These are phyloP conservation scores for Coelastrella sp. DNA, from an alignment of 139 green algal genomes.

Conservation along the genomic window DNA sequence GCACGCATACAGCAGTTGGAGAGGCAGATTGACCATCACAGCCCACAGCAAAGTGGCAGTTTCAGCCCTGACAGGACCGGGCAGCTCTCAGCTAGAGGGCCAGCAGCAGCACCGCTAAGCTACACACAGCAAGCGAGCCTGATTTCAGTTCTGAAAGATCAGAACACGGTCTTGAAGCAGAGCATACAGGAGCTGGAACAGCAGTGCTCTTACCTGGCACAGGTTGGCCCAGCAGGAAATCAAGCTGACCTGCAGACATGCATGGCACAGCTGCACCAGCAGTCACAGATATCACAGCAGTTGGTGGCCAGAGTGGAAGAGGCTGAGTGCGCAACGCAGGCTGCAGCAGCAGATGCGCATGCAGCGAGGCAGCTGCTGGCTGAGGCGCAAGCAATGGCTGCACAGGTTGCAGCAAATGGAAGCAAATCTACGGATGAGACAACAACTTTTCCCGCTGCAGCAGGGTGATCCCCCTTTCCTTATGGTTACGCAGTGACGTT, in stretches of 20 bases:
- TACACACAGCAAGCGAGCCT: constrained; percentile 6
- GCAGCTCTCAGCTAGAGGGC: neutral
- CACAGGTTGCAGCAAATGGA: neutral
- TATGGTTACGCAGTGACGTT: too few species aligned
- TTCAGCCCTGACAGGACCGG: neutral
- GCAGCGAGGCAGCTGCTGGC: neutral
- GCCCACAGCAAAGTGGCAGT: neutral
- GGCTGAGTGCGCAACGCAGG: neutral
- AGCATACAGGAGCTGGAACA: constrained; percentile 10
- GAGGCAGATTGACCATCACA: neutral
- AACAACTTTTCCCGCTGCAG: neutral
- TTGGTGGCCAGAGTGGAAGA: neutral
- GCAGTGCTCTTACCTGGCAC: neutral
- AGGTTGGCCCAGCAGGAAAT: neutral
- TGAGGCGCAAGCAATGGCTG: neutral
- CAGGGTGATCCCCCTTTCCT: too few species aligned
- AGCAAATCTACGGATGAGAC: neutral
- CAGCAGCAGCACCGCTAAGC: neutral
- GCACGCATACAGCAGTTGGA: neutral
- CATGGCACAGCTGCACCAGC: constrained; percentile 22
- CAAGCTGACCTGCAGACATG: neutral
- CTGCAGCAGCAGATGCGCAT: neutral
- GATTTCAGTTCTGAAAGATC: neutral
- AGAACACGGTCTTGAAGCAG: neutral
- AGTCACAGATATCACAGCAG: neutral